Evolutionary conservation across 2,329 filamentous ascomycete genomes (phyloP).

Genomic region (Colletotrichum eleusines): DNA sequence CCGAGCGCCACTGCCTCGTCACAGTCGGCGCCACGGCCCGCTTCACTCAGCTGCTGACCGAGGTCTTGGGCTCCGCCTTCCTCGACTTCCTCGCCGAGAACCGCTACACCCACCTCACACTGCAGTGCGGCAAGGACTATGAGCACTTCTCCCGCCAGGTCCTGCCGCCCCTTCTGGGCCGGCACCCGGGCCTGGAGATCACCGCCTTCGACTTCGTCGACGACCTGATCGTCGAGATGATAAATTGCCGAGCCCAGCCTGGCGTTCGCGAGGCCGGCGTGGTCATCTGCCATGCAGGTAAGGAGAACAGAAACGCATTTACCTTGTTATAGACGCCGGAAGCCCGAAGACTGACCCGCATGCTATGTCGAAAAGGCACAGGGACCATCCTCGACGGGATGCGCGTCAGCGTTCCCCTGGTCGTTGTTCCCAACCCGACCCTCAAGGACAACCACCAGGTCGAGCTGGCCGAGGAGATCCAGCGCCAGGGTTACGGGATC

Average conservation of each 20-base stretch:
- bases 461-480: conserved; percentile 84
- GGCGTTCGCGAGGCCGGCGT: conserved; percentile 71
- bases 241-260: conserved; percentile 60
- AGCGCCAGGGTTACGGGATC: conserved; percentile 81
- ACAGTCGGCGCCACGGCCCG: conserved; percentile 93
- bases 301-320: conserved; percentile 42
- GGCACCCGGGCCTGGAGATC: conserved; percentile 61
- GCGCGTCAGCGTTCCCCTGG: conserved; percentile 78
- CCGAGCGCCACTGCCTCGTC: conserved; percentile 74
- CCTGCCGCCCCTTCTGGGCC: conserved; percentile 42
- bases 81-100: conserved; percentile 68
- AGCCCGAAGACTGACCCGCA: conserved; percentile 21
- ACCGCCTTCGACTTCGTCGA: conserved; percentile 76
- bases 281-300: conserved; percentile 91
- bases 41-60: conserved; percentile 78
- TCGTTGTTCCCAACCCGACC: conserved; percentile 87
- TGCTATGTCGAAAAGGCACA: conserved; percentile 70
- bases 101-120: conserved; percentile 76
- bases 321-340: background rate
- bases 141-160: conserved; percentile 60
- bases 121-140: conserved; percentile 85
- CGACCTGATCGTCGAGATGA: conserved; percentile 71
- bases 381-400: conserved; percentile 90
- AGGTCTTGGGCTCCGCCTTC: conserved; percentile 73
- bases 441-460: conserved; percentile 92